Percentiles rank a stretch among this genome's conserved stretches.
phyloP scores from a whole-genome alignment of 345 rosid species.

The Citrus mangshanensis region DNA sequence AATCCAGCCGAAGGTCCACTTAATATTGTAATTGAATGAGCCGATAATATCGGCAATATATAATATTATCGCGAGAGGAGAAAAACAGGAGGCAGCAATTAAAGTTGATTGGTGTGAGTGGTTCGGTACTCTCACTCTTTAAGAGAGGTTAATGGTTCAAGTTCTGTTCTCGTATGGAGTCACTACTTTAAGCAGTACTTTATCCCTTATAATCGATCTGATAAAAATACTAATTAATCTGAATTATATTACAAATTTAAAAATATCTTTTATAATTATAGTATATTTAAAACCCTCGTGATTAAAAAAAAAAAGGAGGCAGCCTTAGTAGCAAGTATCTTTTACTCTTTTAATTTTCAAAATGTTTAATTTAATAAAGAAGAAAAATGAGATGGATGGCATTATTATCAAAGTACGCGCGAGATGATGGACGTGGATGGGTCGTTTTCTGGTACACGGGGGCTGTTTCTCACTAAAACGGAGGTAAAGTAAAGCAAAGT shows the following conservation, averaged over 20 bases:
- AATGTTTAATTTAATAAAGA: background rate
- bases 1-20: background rate
- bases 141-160: accelerated
- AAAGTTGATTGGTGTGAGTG: too few species aligned
- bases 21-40: background rate
- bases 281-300: accelerated
- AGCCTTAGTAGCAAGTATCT: background rate
- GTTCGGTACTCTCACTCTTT: accelerated
- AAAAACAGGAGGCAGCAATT: background rate
- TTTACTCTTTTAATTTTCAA: background rate
- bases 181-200: accelerated
- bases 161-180: accelerated
- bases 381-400: slow-evolving; percentile 31
- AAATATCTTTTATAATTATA: accelerated
- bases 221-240: accelerated
- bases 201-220: accelerated
- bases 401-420: slow-evolving; percentile 35
- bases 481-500: background rate
- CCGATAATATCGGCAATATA: background rate
- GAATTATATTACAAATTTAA: too few species aligned
- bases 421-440: slow-evolving; percentile 21
- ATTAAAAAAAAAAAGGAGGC: background rate
- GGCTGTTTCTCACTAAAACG: slow-evolving; percentile 15
- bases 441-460: slow-evolving; percentile 43
- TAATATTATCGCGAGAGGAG: background rate